These are phyloP conservation scores for Penicillium roqueforti DNA, from an alignment of 495 filamentous ascomycete species.

Conservation along the genomic window DNA sequence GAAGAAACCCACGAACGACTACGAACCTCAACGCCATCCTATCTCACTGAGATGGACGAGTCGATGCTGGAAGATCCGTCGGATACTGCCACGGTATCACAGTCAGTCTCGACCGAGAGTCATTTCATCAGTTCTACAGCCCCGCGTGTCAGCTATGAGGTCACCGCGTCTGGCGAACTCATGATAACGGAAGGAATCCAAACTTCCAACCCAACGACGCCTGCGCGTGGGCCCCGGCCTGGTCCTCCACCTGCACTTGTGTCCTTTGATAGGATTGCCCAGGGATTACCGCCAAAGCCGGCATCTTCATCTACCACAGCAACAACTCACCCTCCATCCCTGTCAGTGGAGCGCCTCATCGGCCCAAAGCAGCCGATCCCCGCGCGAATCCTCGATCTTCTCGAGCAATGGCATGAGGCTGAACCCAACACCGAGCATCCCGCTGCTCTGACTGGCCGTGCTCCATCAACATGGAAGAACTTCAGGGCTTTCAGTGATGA, in stretches of 20 bases:
- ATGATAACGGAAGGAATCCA: neutral
- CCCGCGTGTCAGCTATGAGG: neutral
- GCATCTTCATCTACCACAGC: neutral
- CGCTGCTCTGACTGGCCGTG: neutral
- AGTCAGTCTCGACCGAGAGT: neutral
- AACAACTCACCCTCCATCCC: neutral
- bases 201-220: neutral
- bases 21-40: neutral
- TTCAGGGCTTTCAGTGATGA: slow-evolving; percentile 18
- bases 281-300: neutral
- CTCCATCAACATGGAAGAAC: neutral
- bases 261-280: neutral
- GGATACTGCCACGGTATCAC: neutral
- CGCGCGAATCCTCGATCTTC: neutral
- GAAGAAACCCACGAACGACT: no score
- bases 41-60: neutral
- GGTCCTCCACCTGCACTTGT: neutral
- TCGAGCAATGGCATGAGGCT: neutral
- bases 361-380: neutral
- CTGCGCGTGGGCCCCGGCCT: neutral
- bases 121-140: neutral
- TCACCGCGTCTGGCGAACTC: neutral
- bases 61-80: neutral
- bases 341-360: neutral
- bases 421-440: neutral